Percentiles rank a stretch among this genome's conserved stretches.
phyloP scores from a whole-genome alignment of 2,329 filamentous ascomycete species.

The Domatiomyces catenatus region DNA sequence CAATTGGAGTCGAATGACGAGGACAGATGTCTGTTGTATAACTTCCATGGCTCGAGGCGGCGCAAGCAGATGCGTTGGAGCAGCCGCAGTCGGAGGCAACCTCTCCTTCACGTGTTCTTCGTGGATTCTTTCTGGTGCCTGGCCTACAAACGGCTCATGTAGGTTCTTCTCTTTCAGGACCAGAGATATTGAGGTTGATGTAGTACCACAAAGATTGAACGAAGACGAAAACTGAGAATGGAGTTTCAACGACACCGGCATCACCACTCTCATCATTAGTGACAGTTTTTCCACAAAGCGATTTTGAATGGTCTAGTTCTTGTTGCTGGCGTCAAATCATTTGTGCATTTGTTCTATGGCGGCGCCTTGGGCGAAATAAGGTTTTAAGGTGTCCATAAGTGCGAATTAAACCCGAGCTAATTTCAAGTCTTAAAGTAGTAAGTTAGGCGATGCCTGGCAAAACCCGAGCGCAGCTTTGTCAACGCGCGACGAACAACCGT shows the following conservation, averaged over 20 bases:
- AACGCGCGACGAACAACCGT: not conserved
- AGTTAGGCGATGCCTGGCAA: not conserved
- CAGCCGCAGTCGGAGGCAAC: not conserved
- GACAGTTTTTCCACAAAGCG: too few species aligned
- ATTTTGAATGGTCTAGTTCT: too few species aligned
- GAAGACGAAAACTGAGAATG: too few species aligned
- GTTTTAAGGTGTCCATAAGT: not conserved
- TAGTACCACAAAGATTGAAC: not conserved
- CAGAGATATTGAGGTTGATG: not conserved
- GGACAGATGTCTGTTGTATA: conserved; percentile 17
- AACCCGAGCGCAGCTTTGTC: not conserved
- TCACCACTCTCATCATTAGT: too few species aligned
- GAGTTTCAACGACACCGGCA: too few species aligned
- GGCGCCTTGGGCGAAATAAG: not conserved
- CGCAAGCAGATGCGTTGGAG: not conserved
- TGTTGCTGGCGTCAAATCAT: too few species aligned
- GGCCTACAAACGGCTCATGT: not conserved
- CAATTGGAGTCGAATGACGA: conserved; percentile 13
- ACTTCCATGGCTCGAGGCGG: conserved; percentile 21
- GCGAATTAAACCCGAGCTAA: not conserved
- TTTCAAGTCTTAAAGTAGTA: not conserved
- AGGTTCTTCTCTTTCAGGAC: not conserved
- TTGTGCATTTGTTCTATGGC: too few species aligned
- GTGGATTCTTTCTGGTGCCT: not conserved
- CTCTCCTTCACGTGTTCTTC: not conserved